Percentiles rank a stretch among this genome's conserved stretches.
phyloP scores from a whole-genome alignment of 768 basidiomycete genomes.

The Lenzites betulinus region DNA sequence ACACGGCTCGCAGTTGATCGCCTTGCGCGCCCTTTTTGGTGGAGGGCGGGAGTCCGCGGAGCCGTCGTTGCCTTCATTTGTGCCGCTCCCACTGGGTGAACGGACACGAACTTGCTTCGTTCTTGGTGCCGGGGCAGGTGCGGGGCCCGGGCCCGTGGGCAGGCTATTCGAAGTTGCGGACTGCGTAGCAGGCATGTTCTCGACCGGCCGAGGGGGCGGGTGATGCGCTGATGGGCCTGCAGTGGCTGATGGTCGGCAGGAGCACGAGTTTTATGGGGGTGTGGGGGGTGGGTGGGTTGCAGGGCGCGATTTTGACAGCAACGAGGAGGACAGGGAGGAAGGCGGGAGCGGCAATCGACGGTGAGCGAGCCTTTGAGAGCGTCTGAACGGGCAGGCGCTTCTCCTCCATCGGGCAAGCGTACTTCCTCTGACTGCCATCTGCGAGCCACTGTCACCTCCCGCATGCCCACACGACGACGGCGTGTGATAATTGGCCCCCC shows the following conservation, averaged over 20 bases:
- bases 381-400: constrained; percentile 15
- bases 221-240: background rate
- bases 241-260: background rate
- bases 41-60: constrained; percentile 44
- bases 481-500: background rate
- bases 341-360: constrained; percentile 13
- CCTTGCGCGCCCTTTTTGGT: constrained; percentile 82
- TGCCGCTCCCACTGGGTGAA: constrained; percentile 10
- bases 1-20: constrained; percentile 89
- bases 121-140: constrained; percentile 13
- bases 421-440: constrained; percentile 4
- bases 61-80: constrained; percentile 9
- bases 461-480: constrained; percentile 9
- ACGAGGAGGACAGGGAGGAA: constrained; percentile 14
- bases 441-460: constrained; percentile 19
- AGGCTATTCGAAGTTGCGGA: constrained; percentile 15
- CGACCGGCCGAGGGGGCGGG: background rate
- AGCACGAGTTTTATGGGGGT: background rate
- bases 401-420: constrained; percentile 2
- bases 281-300: background rate
- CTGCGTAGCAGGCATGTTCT: constrained; percentile 17
- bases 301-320: background rate
- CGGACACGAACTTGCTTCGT: constrained; percentile 18
- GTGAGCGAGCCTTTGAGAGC: constrained; percentile 12
- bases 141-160: constrained; percentile 7